phyloP scores from a whole-genome alignment of 179 eudicot genomes.

The Actinidia arguta region DNA sequence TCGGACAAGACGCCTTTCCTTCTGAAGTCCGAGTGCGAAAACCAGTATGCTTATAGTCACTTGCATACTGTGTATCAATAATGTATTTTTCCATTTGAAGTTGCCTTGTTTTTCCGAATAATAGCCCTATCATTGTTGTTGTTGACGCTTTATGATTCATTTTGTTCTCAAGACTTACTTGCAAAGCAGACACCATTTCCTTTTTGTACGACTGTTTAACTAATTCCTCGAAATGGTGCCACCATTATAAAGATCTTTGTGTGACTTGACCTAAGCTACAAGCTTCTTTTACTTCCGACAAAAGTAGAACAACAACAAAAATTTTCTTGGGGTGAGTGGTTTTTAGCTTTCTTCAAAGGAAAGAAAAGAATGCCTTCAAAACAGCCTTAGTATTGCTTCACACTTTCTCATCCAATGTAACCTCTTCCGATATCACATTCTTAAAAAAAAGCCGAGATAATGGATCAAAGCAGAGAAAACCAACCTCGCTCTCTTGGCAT shows the following conservation, averaged over 20 bases:
- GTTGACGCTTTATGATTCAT: background rate
- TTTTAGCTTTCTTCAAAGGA: conserved; percentile 8
- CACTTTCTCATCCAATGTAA: background rate
- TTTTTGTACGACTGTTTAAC: too few relatives aligned
- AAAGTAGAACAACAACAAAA: conserved; percentile 5
- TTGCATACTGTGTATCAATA: too few relatives aligned
- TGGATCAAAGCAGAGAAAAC: conserved; percentile 2
- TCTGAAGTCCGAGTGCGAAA: conserved; percentile 63
- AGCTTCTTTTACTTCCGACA: background rate
- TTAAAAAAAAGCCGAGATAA: background rate
- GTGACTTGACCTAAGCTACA: too few relatives aligned
- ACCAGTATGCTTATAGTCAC: too few relatives aligned
- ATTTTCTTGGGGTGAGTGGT: background rate
- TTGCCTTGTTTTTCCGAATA: too few relatives aligned
- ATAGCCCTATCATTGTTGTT: background rate
- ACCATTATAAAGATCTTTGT: too few relatives aligned
- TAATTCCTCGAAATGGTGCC: too few relatives aligned
- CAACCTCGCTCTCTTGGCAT: conserved; percentile 12
- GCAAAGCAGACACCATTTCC: too few relatives aligned
- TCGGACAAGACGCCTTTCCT: conserved; percentile 79
- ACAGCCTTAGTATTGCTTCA: background rate
- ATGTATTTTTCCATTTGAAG: too few relatives aligned
- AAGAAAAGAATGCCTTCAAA: conserved; percentile 12
- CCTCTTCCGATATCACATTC: background rate
- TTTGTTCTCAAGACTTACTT: background rate